These are phyloP conservation scores for Fibroporia radiculosa DNA, from an alignment of 768 basidiomycete genomes.

Conservation along the genomic window DNA sequence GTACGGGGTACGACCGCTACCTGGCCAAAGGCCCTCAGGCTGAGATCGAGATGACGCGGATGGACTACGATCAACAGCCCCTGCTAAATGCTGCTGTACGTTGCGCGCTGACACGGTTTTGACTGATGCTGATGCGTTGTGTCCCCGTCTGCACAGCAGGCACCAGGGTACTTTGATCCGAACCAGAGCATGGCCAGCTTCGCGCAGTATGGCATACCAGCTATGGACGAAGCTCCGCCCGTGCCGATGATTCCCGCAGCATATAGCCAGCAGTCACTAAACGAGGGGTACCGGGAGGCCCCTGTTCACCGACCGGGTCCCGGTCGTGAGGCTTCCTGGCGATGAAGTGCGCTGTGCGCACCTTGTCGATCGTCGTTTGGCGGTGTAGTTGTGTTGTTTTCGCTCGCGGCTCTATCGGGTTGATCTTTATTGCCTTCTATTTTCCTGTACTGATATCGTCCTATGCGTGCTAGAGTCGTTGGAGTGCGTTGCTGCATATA, in stretches of 20 bases:
- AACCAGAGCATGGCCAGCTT: conserved; percentile 12
- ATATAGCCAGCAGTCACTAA: conserved; percentile 27
- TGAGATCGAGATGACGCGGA: conserved; percentile 47
- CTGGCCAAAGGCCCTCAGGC: conserved; percentile 38
- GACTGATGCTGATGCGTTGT: background rate
- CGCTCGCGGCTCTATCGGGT: background rate
- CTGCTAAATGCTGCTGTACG: conserved; percentile 30
- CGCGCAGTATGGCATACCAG: conserved; percentile 10
- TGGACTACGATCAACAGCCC: conserved; percentile 54
- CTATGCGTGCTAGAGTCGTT: background rate
- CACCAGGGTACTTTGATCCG: conserved; percentile 17
- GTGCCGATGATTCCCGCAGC: conserved; percentile 33
- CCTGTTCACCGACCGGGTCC: conserved; percentile 52
- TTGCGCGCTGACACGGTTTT: too few species aligned
- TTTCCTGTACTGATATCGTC: background rate
- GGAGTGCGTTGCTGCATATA: background rate
- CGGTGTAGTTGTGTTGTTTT: background rate
- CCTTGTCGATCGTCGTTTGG: too few species aligned
- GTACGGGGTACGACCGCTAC: conserved; percentile 48
- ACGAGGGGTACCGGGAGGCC: conserved; percentile 45
- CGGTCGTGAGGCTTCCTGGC: background rate
- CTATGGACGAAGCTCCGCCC: conserved; percentile 31
- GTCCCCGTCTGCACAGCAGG: conserved; percentile 4
- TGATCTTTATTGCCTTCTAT: background rate
- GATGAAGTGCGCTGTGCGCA: background rate